Evolutionary conservation across 495 filamentous ascomycete species (phyloP), one percentile per base, ranked within the genome.

Genomic region (Pseudoneurospora amorphoporcata): DNA sequence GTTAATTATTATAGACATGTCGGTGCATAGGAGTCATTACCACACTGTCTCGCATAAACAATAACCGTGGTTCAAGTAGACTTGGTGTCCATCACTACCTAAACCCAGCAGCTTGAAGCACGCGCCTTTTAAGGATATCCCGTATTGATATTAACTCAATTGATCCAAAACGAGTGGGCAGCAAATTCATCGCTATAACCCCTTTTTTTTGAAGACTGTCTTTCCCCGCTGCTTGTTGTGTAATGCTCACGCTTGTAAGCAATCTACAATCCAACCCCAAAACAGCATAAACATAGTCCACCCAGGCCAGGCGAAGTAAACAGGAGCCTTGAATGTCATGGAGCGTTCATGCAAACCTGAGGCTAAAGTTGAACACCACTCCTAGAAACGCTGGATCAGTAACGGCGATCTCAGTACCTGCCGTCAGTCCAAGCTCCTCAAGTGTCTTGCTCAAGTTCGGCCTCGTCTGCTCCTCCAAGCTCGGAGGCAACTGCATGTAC

Each of bases 401-500:
- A 40, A 98, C 90, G 19, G 85, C 92, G 72, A 98, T 86, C 75
- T 88, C 85, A 47, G 84, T 79, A 10, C 84, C 84, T n/a, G 80
- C 76, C 42, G 78, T 77, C 68, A 86, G 68, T 29, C 84, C 84
- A 70, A 97, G 81, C 9, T 80, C 83, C 53, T 73, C 68, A 37
- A 90, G 76, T 78, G 90, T 96, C 83, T 91, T 92, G 58, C 86
- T 85, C 75, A 99, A 82, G 81, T 99, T 97, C 38, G 88, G 87
- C 69, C 91, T 83, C 4, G 94, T 97, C 78, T 92, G 87, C 83
- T 92, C 89, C 79, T 94, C 91, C 71, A 99, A 82, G 73, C 90
- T 89, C 4, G 90, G 89, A 1, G 94, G 94, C 40, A 88, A 90
- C 73, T 92, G 92, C 84, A 95, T 95, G 80, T 97, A 99, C 40